Base-by-base conservation (phyloP, 1,284 basidiomycete species). In the Ceratobasidium sp. region DNA sequence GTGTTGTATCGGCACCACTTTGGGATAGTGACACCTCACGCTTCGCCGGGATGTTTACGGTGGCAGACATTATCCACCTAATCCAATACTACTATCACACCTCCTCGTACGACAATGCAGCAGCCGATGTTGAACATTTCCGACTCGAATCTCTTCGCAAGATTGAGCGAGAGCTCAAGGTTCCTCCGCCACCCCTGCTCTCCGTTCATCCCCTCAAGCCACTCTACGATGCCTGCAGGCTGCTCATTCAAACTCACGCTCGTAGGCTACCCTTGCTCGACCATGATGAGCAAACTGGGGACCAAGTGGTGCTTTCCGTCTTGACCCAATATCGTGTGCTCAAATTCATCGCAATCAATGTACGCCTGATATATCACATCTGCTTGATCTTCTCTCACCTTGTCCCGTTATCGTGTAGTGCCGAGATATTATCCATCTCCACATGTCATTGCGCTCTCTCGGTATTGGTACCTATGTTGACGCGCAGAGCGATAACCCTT, bases 331-430 rank as follows among this genome's bases (percentile, higher is more conserved):
- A 99, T 80, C 90, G 98, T 37, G 91, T 99, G 27, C 90, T 99
- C 82, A 99, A 99, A 82, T 99, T 98, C 81, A 98, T 99, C 76
- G 92, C 98, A 48, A 97, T 98, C 82, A 99, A 99, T 82, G 96
- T 97, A 80, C 77, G 89, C 68, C 68, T 8, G 31, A 84, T n/a
- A 24, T 8, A 5, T 27, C 73, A 41, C 41, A 48, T 49, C 76
- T 61, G 43, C 58, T 11, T 53, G 64, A 59, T 29, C n/a, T 19
- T 16, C 29, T 51, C 53, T 75, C n/a, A 66, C 54, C 48, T 63
- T 59, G 7, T 73, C 74, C 58, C 34, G 58, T 58, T 75, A 37
- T 76, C 91, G 89, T 90, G 90, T 80, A 88, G 82, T 82, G 87
- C 74, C 89, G 89, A 80, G 92, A 94, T 80, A 91, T 91, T 75